phyloP scores from a whole-genome alignment of 1,139 yeast species.

The Nakaseomyces bracarensis region DNA sequence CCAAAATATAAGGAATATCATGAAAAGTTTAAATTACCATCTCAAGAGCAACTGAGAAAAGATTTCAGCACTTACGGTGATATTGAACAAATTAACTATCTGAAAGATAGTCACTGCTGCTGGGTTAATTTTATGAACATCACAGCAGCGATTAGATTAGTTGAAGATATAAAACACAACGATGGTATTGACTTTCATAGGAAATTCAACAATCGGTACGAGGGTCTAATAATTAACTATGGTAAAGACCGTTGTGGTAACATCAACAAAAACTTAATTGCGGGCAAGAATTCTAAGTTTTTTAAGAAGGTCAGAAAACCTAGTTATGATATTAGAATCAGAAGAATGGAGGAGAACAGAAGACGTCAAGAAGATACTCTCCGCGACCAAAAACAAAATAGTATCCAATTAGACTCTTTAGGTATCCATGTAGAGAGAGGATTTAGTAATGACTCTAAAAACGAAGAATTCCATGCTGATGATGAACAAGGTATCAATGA shows the following conservation, averaged over 20 bases:
- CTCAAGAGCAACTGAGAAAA: constrained; percentile 48
- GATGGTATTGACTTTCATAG: constrained; percentile 30
- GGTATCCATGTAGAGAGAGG: constrained; percentile 21
- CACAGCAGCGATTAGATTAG: constrained; percentile 65
- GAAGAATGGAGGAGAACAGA: constrained; percentile 27
- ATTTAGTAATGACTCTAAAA: constrained; percentile 4
- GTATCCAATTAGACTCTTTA: constrained; percentile 18
- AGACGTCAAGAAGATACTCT: constrained; percentile 18
- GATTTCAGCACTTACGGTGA: constrained; percentile 71
- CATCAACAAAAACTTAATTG: constrained; percentile 34
- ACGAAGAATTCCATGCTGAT: constrained; percentile 3
- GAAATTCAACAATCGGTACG: constrained; percentile 42
- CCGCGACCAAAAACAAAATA: constrained; percentile 9
- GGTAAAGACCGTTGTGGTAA: constrained; percentile 85
- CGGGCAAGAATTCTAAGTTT: constrained; percentile 28
- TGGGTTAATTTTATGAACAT: constrained; percentile 73
- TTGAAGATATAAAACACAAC: constrained; percentile 45
- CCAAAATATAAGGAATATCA: constrained; percentile 25
- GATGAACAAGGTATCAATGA: constrained; percentile 16
- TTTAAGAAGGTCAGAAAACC: constrained; percentile 39
- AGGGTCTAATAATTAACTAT: constrained; percentile 54
- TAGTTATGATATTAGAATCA: constrained; percentile 22
- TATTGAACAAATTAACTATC: constrained; percentile 71
- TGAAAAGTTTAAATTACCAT: constrained; percentile 31
- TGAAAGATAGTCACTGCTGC: constrained; percentile 69